Conservation (phyloP, 2,329 filamentous ascomycete species). For the Hymenoscyphus infarciens region DNA sequence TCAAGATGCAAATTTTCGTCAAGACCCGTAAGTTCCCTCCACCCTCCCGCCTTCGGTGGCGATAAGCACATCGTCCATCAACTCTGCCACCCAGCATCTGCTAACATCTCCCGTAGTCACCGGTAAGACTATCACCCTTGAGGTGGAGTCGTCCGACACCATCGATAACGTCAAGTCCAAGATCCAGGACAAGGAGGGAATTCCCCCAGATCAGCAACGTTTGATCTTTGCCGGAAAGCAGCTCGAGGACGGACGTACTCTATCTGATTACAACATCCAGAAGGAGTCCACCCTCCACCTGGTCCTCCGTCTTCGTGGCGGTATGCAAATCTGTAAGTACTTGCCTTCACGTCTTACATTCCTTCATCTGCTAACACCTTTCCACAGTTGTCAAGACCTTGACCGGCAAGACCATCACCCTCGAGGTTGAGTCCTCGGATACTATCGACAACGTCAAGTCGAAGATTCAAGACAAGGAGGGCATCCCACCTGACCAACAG, state of each 20-base stretch:
- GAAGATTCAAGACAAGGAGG: conserved; percentile 92
- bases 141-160: conserved; percentile 99
- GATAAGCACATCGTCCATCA: conserved; percentile 44
- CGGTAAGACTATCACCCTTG: conserved; percentile 96
- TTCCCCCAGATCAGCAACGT: conserved; percentile 93
- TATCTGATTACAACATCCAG: conserved; percentile 93
- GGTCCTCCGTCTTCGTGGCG: conserved; percentile 82
- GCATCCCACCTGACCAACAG: conserved; percentile 92
- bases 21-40: conserved; percentile 80
- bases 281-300: conserved; percentile 86
- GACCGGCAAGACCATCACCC: conserved; percentile 94
- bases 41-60: conserved; percentile 24
- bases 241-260: conserved; percentile 87
- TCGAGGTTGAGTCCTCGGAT: conserved; percentile 99
- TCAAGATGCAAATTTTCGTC: conserved; percentile 91
- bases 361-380: conserved; percentile 48
- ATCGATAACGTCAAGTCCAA: conserved; percentile 99
- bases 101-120: conserved; percentile 67
- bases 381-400: conserved; percentile 68
- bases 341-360: conserved; percentile 48
- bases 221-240: conserved; percentile 96
- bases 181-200: conserved; percentile 97
- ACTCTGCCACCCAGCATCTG: conserved; percentile 61
- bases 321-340: conserved; percentile 69
- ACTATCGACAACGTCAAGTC: conserved; percentile 98